Conservation (phyloP, 1,139 yeast species). For the Geotrichum citri-aurantii region DNA sequence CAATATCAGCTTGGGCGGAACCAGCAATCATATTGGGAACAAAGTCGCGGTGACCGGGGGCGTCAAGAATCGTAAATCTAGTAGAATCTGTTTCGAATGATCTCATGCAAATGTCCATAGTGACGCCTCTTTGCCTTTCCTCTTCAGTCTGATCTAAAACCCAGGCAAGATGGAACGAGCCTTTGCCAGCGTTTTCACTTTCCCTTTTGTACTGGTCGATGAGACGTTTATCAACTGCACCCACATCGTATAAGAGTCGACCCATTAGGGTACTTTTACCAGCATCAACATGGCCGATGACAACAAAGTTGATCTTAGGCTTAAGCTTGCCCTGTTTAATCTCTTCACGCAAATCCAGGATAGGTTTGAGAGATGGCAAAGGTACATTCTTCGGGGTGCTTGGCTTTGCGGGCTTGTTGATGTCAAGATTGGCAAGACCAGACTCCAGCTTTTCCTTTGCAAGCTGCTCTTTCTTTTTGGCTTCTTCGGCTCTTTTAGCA, state of each 20-base stretch:
- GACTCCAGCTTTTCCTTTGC: neutral
- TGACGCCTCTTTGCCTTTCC: constrained; percentile 80
- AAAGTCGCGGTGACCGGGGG: constrained; percentile 97
- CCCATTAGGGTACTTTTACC: constrained; percentile 97
- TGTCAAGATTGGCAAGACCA: neutral
- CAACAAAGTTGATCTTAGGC: constrained; percentile 47
- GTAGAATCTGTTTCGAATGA: constrained; percentile 63
- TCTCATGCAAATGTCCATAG: constrained; percentile 87
- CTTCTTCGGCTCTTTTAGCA: constrained; percentile 7
- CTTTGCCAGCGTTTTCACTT: constrained; percentile 77
- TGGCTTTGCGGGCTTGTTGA: neutral
- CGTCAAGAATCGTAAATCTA: constrained; percentile 84
- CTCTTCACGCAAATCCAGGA: constrained; percentile 8
- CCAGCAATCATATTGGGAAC: constrained; percentile 99
- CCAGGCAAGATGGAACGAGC: constrained; percentile 96
- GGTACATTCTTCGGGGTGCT: neutral
- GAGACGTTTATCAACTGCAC: constrained; percentile 71
- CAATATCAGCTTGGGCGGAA: constrained; percentile 74
- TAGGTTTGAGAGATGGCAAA: constrained; percentile 11
- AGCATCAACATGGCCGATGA: constrained; percentile 94
- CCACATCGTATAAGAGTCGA: constrained; percentile 70
- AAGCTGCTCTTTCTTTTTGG: constrained; percentile 3
- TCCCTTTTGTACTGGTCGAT: constrained; percentile 74
- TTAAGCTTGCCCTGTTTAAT: constrained; percentile 4
- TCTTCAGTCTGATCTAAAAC: constrained; percentile 92